Evolutionary conservation across 805 yeast genomes (phyloP).

Genomic region (Candida incommunis): DNA sequence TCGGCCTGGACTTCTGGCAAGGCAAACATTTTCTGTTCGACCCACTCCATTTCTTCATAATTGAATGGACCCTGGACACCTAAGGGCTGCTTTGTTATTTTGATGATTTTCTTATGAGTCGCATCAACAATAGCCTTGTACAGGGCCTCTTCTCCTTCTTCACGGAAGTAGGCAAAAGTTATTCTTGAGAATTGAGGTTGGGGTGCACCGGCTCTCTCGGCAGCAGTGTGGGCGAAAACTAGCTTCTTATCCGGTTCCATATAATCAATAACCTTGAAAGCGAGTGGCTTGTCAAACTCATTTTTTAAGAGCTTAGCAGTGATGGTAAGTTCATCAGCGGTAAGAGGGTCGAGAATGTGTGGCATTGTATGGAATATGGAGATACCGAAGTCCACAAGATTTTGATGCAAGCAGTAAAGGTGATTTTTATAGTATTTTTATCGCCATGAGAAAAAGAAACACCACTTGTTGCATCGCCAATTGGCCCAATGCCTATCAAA

Average conservation of each 20-base stretch:
- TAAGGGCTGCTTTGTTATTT: constrained; percentile 36
- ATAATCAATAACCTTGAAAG: constrained; percentile 52
- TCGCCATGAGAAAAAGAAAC: too few species aligned
- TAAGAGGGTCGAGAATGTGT: neutral
- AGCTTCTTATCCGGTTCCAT: constrained; percentile 62
- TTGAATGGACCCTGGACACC: constrained; percentile 55
- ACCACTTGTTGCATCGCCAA: too few species aligned
- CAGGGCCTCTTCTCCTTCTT: constrained; percentile 29
- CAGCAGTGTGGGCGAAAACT: constrained; percentile 48
- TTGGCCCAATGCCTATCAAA: too few species aligned
- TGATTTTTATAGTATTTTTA: too few species aligned
- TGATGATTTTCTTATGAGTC: constrained; percentile 45
- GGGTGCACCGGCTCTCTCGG: constrained; percentile 35
- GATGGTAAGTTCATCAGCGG: neutral
- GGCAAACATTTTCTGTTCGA: constrained; percentile 35
- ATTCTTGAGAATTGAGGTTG: constrained; percentile 50
- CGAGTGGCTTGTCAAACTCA: constrained; percentile 27
- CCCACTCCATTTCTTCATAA: constrained; percentile 45
- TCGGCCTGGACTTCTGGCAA: constrained; percentile 53
- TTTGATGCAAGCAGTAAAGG: too few species aligned
- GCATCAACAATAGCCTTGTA: constrained; percentile 61
- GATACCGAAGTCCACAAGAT: too few species aligned
- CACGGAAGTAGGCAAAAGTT: constrained; percentile 47
- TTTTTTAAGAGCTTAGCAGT: constrained; percentile 4
- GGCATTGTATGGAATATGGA: too few species aligned